A percentile compares a stretch with the other conserved stretches of the same genome.
Conservation (phyloP, 129 eudicot genomes). For the Helianthus tuberosus region DNA sequence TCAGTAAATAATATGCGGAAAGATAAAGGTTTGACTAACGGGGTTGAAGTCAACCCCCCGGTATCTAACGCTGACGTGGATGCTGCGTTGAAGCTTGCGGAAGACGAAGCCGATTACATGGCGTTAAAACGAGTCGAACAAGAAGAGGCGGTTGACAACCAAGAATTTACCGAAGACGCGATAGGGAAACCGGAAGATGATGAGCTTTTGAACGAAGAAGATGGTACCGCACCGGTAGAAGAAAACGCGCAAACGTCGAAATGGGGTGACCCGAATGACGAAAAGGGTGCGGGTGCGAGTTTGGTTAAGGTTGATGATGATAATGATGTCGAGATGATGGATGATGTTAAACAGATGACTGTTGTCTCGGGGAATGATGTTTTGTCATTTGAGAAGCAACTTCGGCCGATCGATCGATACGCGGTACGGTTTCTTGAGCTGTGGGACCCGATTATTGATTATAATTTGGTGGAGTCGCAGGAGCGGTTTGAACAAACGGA, state of each 20-base stretch:
- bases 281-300: constrained; percentile 41
- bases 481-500: constrained; percentile 75
- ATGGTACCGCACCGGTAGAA: constrained; percentile 44
- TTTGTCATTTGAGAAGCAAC: constrained; percentile 75
- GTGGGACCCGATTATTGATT: constrained; percentile 92
- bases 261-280: constrained; percentile 50
- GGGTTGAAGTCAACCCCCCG: constrained; percentile 40
- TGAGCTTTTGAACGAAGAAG: constrained; percentile 83
- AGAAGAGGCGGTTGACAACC: constrained; percentile 98
- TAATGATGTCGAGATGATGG: constrained; percentile 85
- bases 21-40: constrained; percentile 39
- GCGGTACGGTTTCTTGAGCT: constrained; percentile 89
- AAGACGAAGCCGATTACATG: constrained; percentile 99
- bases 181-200: constrained; percentile 78
- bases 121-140: constrained; percentile 92
- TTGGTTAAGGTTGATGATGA: constrained; percentile 63
- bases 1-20: constrained; percentile 40
- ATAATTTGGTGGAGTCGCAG: constrained; percentile 52
- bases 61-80: constrained; percentile 80
- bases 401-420: constrained; percentile 93
- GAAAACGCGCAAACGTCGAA: constrained; percentile 33
- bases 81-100: constrained; percentile 93
- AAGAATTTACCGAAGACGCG: constrained; percentile 91
- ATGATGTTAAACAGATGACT: constrained; percentile 94
- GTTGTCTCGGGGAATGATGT: constrained; percentile 84